Base-by-base conservation (phyloP, 1,284 basidiomycete species). In the Ustilago cynodontis region DNA sequence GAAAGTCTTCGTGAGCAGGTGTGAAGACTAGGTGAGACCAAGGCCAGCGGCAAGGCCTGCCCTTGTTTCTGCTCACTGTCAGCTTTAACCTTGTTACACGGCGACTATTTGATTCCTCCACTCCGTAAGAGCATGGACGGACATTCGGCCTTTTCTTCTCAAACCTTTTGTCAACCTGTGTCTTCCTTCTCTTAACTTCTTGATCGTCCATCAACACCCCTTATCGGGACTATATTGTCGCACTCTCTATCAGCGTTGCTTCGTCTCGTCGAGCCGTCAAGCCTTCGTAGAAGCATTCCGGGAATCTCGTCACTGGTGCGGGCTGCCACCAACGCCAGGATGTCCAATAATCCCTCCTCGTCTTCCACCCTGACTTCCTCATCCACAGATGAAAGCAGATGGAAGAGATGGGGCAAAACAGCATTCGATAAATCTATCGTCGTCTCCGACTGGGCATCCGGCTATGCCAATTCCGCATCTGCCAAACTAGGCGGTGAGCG, bases 401-500 rank as follows among this genome's bases (percentile, higher is more conserved):
- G 81, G 81, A 63, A 59, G 37, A 37, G 56, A 49, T 80, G 79
- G 79, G 63, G 75, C 57, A 60, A 57, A 10, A 62, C 60, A 1
- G 80, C 78, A 3, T 74, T 79, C 41, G 65, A 81, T 26, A 85
- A 83, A 61, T 71, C 70, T 60, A 79, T 84, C 57, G 68, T 68
- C 16, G 61, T 83, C 37, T 81, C 77, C 14, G 84, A 85, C 63
- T 85, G 82, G 82, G 78, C 80, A 5, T 75, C 82, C 1, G 79
- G 76, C 33, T 82, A 85, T 54, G 83, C 80, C 26, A 85, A 85
- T 35, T 66, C 69, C 10, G 83, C 73, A 0, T 79, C 80, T 3
- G 71, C 81, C 47, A 78, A 82, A 78, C 66, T 88, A 6, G 88
- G 88, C 3, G 87, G 86, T 10, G 88, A 89, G 66, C 82, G 87